Evolutionary conservation across 1,284 basidiomycete genomes (phyloP).

Genomic region (Ustilago loliicola): DNA sequence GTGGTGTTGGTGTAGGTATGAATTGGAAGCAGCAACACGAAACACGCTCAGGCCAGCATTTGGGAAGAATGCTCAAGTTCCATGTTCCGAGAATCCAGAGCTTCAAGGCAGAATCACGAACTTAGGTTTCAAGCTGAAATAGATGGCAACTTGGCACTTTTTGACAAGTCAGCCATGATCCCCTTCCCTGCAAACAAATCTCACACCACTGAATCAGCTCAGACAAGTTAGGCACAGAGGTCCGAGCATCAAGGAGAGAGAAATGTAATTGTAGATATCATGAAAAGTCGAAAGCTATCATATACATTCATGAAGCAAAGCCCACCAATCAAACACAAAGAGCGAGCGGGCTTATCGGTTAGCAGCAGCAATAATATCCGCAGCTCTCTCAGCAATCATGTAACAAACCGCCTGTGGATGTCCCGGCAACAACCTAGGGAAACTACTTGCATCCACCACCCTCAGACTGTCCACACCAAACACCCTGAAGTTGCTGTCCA

Average conservation of each 20-base stretch:
- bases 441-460: constrained; percentile 74
- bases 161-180: neutral
- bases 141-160: neutral
- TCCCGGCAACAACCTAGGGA: constrained; percentile 68
- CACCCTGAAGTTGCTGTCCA: constrained; percentile 73
- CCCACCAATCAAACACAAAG: too few species aligned
- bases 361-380: constrained; percentile 35
- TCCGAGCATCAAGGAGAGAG: too few species aligned
- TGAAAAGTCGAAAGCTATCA: too few species aligned
- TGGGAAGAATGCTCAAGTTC: neutral
- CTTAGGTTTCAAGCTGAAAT: neutral
- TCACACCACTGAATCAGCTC: neutral
- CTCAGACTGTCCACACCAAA: constrained; percentile 73
- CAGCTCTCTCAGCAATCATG: constrained; percentile 57
- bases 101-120: neutral
- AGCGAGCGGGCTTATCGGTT: constrained; percentile 11
- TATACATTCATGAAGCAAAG: too few species aligned
- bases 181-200: too few species aligned
- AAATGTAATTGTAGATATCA: too few species aligned
- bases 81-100: constrained; percentile 1
- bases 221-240: neutral
- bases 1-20: constrained; percentile 15
- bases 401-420: constrained; percentile 58
- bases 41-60: constrained; percentile 28
- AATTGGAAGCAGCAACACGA: neutral